These are phyloP conservation scores for Trypanosoma lewisi DNA, from an alignment of 208 protist genomes.

Conservation along the genomic window DNA sequence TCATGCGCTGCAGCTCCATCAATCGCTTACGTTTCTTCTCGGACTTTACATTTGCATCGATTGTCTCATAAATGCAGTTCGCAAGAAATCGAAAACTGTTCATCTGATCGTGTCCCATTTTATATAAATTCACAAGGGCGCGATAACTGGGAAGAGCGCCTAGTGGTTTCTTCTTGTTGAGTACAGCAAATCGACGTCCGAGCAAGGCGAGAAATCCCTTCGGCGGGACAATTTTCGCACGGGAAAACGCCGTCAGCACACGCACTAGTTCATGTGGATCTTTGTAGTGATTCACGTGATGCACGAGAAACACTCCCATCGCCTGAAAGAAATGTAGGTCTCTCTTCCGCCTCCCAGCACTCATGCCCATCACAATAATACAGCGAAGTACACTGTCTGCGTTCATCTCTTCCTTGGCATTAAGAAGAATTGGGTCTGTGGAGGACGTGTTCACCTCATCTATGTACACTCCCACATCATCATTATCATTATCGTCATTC, in stretches of 20 bases:
- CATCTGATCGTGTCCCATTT: slow-evolving; percentile 70
- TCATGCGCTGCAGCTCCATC: slow-evolving; percentile 14
- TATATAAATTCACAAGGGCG: slow-evolving; percentile 58
- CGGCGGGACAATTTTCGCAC: slow-evolving; percentile 71
- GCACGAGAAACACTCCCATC: slow-evolving; percentile 54
- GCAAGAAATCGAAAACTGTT: slow-evolving; percentile 75
- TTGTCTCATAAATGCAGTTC: slow-evolving; percentile 45
- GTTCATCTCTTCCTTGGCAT: slow-evolving; percentile 42
- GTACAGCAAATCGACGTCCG: slow-evolving; percentile 58
- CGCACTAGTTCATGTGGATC: slow-evolving; percentile 59
- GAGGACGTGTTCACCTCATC: slow-evolving; percentile 9
- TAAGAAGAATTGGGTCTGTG: slow-evolving; percentile 38
- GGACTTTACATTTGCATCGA: slow-evolving; percentile 48
- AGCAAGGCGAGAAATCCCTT: slow-evolving; percentile 58
- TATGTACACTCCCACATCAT: slow-evolving; percentile 9
- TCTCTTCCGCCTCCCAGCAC: slow-evolving; percentile 56
- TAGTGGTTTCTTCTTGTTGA: slow-evolving; percentile 54
- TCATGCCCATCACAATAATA: slow-evolving; percentile 72
- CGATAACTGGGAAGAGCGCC: slow-evolving; percentile 57
- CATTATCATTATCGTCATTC: slow-evolving; percentile 11
- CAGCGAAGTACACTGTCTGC: slow-evolving; percentile 41
- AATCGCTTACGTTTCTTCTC: slow-evolving; percentile 29
- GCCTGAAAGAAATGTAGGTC: slow-evolving; percentile 76
- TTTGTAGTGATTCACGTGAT: slow-evolving; percentile 64
- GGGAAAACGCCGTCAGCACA: slow-evolving; percentile 69